Evolutionary conservation across 1,284 basidiomycete species (phyloP), one percentile per base, ranked within the genome.

Genomic region (Golubevia sp.): DNA sequence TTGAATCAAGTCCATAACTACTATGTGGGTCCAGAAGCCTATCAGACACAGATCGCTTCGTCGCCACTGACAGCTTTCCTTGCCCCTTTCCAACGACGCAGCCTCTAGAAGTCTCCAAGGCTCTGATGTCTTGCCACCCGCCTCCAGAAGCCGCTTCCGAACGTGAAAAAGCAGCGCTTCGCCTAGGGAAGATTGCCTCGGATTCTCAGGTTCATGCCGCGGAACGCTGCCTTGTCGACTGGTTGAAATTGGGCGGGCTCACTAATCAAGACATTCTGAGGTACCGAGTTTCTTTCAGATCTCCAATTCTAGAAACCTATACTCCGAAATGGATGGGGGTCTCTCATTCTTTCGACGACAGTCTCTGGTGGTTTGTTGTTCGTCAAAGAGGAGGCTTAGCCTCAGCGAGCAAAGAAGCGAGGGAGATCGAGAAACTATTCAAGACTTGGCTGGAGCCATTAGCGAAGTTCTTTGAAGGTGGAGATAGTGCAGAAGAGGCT

Each of bases 201-300:
- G 69, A 74, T 55, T 66, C 64, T 3, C 72, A 74, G 34, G 70
- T 74, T 13, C 70, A 69, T 52, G 62, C 67, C 13, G 66, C 72
- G 8, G 55, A 71, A 54, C 55, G 72, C 8, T 63, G 68, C 56
- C 56, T 74, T n/a, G 23, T 71, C 23, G 26, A 34, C 15, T 68
- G 67, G 52, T 58, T 71, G 15, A 15, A 4, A 25, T 18, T 69
- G 49, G 60, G 60, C 2, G 65, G 68, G 0, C 21, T 74, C 11
- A 2, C 34, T 1, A 53, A 62, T 2, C 24, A 54, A 0, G 27
- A 59, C 3, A 52, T 74, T 0, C 51, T 71, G 24, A 49, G 70
- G 18, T 74, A 71, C 23, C 64, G 70, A 8, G 59, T 69, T 55
- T 51, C 69, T 23, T 71, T 66, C 38, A 61, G 69, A 5, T 63